Conservation (phyloP, 2,329 filamentous ascomycete genomes). For the Trichoderma asperellum region DNA sequence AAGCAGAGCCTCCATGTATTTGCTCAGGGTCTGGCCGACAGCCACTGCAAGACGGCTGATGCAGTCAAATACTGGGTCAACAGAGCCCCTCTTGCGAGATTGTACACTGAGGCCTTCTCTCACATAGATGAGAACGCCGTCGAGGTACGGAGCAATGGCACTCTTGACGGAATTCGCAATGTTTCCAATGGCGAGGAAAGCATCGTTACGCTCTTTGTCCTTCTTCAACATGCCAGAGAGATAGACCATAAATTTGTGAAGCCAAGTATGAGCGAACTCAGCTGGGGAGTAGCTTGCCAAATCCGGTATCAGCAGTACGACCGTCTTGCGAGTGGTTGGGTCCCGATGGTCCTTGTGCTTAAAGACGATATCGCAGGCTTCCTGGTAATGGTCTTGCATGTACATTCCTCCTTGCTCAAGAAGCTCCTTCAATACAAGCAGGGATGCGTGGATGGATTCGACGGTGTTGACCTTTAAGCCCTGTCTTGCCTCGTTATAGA, state of each 20-base stretch:
- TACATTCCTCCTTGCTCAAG: conserved; percentile 97
- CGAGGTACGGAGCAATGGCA: conserved; percentile 91
- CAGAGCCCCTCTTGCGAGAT: conserved; percentile 66
- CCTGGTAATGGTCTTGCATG: conserved; percentile 93
- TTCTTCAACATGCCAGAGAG: conserved; percentile 92
- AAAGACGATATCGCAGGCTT: conserved; percentile 90
- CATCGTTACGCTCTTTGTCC: conserved; percentile 90
- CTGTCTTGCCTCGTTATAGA: conserved; percentile 81
- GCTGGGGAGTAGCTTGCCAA: conserved; percentile 89
- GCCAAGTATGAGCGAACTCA: conserved; percentile 83
- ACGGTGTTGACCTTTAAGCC: conserved; percentile 81
- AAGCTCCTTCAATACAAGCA: conserved; percentile 89
- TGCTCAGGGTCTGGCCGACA: conserved; percentile 94
- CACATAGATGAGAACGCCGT: conserved; percentile 91
- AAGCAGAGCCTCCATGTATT: conserved; percentile 94
- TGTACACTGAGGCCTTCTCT: conserved; percentile 85
- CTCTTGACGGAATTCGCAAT: conserved; percentile 96
- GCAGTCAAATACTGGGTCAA: conserved; percentile 90
- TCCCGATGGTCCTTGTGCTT: conserved; percentile 94
- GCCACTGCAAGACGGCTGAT: conserved; percentile 95
- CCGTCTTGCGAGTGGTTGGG: conserved; percentile 81
- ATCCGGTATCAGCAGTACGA: conserved; percentile 88
- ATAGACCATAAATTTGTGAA: conserved; percentile 97
- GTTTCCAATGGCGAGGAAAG: conserved; percentile 93
- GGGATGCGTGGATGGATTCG: conserved; percentile 90